Percentiles rank a stretch among this genome's conserved stretches.
Evolutionary conservation across 2,329 filamentous ascomycete genomes (phyloP).

Genomic region (Talaromyces sp.): DNA sequence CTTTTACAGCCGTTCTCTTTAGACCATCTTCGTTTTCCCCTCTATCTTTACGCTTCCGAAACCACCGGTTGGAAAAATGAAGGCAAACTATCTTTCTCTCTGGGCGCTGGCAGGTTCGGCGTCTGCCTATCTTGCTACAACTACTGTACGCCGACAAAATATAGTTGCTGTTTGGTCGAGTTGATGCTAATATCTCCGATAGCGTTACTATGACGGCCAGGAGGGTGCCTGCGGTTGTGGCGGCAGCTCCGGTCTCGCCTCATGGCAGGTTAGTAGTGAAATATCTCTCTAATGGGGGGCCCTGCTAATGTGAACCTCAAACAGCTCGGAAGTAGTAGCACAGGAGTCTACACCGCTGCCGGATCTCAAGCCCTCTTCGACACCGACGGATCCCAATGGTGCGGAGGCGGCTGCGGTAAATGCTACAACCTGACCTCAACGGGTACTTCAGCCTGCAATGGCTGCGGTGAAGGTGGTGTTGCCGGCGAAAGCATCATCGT

Average conservation of each 20-base stretch:
- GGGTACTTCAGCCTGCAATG: slow-evolving; percentile 17
- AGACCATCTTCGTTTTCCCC: background rate
- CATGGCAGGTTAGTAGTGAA: slow-evolving; percentile 25
- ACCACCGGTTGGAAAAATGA: slow-evolving; percentile 11
- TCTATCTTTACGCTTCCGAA: background rate
- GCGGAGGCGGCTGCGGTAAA: slow-evolving; percentile 23
- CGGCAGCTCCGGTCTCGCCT: slow-evolving; percentile 19
- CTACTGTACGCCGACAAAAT: slow-evolving; percentile 2
- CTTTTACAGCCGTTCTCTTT: background rate
- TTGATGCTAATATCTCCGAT: background rate
- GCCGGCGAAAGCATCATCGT: slow-evolving; percentile 23
- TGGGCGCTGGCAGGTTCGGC: slow-evolving; percentile 11
- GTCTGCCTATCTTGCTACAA: slow-evolving; percentile 13
- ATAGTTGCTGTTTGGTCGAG: background rate
- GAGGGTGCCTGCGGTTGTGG: slow-evolving; percentile 32
- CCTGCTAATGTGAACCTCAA: background rate
- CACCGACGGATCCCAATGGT: slow-evolving; percentile 20
- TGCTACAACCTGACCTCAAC: slow-evolving; percentile 25
- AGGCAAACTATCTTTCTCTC: slow-evolving; percentile 10
- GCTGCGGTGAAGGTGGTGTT: slow-evolving; percentile 21
- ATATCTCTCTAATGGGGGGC: too few relatives aligned
- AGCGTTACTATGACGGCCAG: slow-evolving; percentile 31
- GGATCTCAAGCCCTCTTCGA: slow-evolving; percentile 24
- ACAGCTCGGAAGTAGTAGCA: slow-evolving; percentile 1
- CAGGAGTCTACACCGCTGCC: slow-evolving; percentile 21